phyloP scores from a whole-genome alignment of 306 rosid species.

The Dicorynia guianensis region DNA sequence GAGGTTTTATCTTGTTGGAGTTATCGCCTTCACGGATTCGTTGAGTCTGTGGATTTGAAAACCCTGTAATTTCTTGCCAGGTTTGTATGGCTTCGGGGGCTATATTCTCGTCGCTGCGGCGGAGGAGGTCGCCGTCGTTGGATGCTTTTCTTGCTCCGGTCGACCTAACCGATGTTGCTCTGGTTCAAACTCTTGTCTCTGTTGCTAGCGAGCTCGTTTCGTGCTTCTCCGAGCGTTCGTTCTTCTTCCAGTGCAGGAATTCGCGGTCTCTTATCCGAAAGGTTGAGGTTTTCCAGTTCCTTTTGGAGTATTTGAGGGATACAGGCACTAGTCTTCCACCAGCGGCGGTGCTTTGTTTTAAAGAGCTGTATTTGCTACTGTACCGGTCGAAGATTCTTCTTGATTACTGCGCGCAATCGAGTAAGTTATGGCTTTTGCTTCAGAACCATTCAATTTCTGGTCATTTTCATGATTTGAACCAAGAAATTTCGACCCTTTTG shows the following conservation, averaged over 20 bases:
- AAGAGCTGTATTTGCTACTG: conserved; percentile 81
- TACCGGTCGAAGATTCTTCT: conserved; percentile 89
- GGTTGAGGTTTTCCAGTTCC: conserved; percentile 66
- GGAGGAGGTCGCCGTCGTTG: conserved; percentile 90
- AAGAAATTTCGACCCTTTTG: conserved; percentile 83
- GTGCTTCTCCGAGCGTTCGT: conserved; percentile 56
- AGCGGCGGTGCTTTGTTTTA: conserved; percentile 75
- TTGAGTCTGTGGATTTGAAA: conserved; percentile 9
- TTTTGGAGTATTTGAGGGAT: conserved; percentile 72
- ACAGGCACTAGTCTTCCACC: conserved; percentile 49
- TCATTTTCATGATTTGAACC: conserved; percentile 90
- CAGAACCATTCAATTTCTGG: conserved; percentile 89
- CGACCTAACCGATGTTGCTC: conserved; percentile 69
- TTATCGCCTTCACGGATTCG: background rate
- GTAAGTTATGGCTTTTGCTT: conserved; percentile 94
- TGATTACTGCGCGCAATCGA: conserved; percentile 80
- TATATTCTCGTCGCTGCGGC: conserved; percentile 79
- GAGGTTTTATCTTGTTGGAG: background rate
- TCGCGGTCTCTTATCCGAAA: conserved; percentile 74
- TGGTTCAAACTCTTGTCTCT: conserved; percentile 68
- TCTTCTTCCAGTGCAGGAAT: conserved; percentile 75
- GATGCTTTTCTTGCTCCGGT: conserved; percentile 94
- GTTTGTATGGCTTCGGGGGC: conserved; percentile 81
- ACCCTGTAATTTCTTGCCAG: conserved; percentile 25
- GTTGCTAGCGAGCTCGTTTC: conserved; percentile 65